Evolutionary conservation across 768 basidiomycete genomes (phyloP), one percentile per base, ranked within the genome.

Genomic region (Dentipellis sp.): DNA sequence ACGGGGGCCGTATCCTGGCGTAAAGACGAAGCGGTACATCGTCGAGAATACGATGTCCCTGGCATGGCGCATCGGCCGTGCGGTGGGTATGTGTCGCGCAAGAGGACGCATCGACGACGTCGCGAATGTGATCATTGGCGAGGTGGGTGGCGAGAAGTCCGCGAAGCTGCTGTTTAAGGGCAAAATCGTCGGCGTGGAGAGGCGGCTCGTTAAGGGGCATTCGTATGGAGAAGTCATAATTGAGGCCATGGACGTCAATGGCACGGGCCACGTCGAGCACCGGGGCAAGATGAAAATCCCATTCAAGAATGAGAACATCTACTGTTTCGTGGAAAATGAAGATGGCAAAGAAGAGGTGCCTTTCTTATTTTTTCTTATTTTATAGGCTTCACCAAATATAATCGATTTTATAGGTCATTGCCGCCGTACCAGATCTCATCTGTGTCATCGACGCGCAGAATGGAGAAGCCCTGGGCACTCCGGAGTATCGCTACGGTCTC

Each of bases 351-450:
- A 58, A 51, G 62, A 45, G 16, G 42, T 45, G 16, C n/a, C 12
- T 4, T 45, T 2, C 7, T 5, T 22, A 36, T 36, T 47, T 17
- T 34, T 19, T 19, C 3, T 45, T 4, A 6, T 17, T n/a, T 19
- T 11, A 14, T 45, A 4, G 11, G n/a, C 14, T 51, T 62, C 9
- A 60, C 59, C 10, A 59, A 29, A 29, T 29, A 64, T 12, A 56
- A 57, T 49, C 29, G 29, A 29, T 29, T 29, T 29, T 19, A 19
- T 17, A 45, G 42, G 19, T 45, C 17, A 45, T 79, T 1, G 79
- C 76, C 35, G 74, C 75, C 36, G 84, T 87, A 10, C 85, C 84
- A 3, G 84, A 86, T 65, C 72, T 87, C 22, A 83, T 86, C 54
- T 72, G 78, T 0, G 78, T 86, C 10, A 67, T 86, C 10, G 84